Percentiles rank a stretch among this genome's conserved stretches.
Evolutionary conservation across 257 asterid genomes (phyloP).

Genomic region (Ilex aquifolium): DNA sequence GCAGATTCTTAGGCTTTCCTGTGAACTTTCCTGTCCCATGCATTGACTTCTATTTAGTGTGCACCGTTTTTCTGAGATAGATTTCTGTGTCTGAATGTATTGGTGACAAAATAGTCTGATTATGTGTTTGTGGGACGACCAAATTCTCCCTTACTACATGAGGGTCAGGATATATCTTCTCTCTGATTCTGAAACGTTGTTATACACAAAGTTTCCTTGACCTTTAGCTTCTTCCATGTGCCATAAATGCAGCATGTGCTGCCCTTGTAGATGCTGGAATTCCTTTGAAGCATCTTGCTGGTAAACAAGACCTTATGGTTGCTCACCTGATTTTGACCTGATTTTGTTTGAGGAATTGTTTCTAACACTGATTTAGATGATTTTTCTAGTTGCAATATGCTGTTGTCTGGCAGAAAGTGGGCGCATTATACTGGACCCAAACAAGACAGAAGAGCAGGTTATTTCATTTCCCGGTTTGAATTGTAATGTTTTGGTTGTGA

Average conservation of each 20-base stretch:
- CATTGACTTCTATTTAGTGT: background rate
- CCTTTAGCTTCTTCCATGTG: slow-evolving; percentile 87
- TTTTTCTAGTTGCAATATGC: slow-evolving; percentile 57
- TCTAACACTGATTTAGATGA: background rate
- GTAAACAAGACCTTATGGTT: slow-evolving; percentile 25
- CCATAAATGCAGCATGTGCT: slow-evolving; percentile 87
- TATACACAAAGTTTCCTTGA: too few relatives aligned
- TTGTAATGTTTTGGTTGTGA: background rate
- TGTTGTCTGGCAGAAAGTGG: slow-evolving; percentile 69
- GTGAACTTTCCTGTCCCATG: too few relatives aligned
- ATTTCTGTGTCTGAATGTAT: too few relatives aligned
- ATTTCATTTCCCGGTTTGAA: background rate
- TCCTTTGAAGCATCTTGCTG: slow-evolving; percentile 80
- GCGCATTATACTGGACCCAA: slow-evolving; percentile 66
- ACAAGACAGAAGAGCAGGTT: slow-evolving; percentile 84
- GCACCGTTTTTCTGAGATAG: too few relatives aligned
- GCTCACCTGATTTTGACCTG: background rate
- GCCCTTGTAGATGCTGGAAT: slow-evolving; percentile 92
- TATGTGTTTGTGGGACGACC: too few relatives aligned
- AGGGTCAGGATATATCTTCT: too few relatives aligned
- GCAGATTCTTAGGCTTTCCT: too few relatives aligned
- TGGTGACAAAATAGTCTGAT: too few relatives aligned
- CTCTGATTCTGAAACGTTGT: too few relatives aligned
- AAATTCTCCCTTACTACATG: too few relatives aligned
- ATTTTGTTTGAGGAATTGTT: background rate